phyloP scores from a whole-genome alignment of 108 stramenopile species.

The Pseudonitzschia pungens region DNA sequence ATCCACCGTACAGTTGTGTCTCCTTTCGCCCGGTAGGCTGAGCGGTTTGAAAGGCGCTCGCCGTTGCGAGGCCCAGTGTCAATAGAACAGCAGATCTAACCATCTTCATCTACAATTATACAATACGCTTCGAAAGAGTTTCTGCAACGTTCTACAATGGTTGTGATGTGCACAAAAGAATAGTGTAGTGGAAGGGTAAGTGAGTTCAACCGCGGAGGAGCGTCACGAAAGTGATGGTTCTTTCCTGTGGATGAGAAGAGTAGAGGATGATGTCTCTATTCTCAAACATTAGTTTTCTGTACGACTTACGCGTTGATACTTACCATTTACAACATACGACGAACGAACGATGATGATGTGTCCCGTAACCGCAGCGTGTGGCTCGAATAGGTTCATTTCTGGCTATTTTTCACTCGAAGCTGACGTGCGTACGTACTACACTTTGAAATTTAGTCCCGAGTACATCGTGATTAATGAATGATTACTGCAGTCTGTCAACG shows the following conservation, averaged over 20 bases:
- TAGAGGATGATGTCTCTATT: conserved; percentile 5
- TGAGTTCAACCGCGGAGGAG: background rate
- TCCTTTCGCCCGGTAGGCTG: conserved; percentile 7
- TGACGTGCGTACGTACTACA: background rate
- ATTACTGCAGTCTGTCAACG: too few species aligned
- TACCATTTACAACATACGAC: background rate
- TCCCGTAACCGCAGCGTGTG: background rate
- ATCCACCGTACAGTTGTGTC: conserved; percentile 55
- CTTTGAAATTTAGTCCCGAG: background rate
- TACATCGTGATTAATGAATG: background rate
- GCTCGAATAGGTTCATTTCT: conserved; percentile 9
- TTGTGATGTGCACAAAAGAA: background rate
- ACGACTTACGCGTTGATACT: conserved; percentile 7
- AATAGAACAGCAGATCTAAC: conserved; percentile 14
- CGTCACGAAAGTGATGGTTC: background rate
- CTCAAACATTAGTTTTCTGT: background rate
- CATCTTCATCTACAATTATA: conserved; percentile 17
- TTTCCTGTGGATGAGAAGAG: conserved; percentile 10
- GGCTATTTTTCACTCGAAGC: background rate
- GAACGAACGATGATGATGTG: conserved; percentile 9
- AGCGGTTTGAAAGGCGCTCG: conserved; percentile 26
- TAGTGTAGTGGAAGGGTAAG: background rate
- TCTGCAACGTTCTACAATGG: background rate
- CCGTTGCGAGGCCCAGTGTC: conserved; percentile 19
- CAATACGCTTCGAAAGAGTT: background rate